Evolutionary conservation across 345 rosid genomes (phyloP).

Genomic region (Salix viminalis): DNA sequence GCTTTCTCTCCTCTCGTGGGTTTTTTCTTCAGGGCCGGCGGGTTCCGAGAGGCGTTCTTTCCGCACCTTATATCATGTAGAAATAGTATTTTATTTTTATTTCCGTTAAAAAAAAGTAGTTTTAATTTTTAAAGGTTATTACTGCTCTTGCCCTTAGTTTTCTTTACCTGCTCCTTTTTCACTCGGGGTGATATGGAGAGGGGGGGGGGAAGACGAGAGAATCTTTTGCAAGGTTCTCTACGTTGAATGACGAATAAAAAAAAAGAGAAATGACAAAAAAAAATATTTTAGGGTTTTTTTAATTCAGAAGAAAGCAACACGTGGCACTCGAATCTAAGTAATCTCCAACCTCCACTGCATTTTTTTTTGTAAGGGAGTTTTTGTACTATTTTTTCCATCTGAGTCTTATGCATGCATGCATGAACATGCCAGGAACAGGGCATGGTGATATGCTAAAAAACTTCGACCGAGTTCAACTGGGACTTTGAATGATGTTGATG

Average conservation of each 20-base stretch:
- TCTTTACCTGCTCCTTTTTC: neutral
- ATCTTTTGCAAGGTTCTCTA: neutral
- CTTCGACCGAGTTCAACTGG: no score
- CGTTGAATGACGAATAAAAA: neutral
- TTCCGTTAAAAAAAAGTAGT: neutral
- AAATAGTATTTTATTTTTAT: neutral
- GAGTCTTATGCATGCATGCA: no score
- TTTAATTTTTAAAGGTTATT: neutral
- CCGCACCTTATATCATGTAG: neutral
- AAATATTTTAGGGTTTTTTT: neutral
- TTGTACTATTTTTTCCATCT: no score
- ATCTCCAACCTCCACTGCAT: no score
- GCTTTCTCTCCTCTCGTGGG: neutral
- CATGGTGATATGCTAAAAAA: no score
- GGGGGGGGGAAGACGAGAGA: neutral
- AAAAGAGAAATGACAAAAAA: neutral
- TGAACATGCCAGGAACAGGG: no score
- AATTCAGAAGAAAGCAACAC: slow-evolving; percentile 5
- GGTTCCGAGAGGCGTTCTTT: neutral
- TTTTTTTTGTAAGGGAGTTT: neutral
- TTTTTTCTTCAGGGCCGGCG: slow-evolving; percentile 6
- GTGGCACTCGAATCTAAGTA: neutral
- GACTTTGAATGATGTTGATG: no score
- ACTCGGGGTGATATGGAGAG: neutral
- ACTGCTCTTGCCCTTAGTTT: neutral